Conservation (phyloP, 2,329 filamentous ascomycete genomes). For the Ceratocystis colombiana region DNA sequence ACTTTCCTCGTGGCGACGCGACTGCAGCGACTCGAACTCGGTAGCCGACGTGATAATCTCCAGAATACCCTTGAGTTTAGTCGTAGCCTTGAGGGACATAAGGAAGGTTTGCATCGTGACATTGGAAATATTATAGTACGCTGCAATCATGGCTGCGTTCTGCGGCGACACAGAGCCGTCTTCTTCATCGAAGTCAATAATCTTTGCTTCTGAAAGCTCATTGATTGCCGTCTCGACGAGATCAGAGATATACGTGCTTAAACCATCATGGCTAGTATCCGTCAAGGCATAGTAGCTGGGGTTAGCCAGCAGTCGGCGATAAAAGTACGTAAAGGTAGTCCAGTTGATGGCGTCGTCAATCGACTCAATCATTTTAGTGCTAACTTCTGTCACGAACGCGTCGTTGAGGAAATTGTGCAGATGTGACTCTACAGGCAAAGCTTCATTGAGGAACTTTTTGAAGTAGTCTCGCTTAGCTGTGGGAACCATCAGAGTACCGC, state of each 20-base stretch:
- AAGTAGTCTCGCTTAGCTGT: slow-evolving; percentile 94
- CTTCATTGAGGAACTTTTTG: slow-evolving; percentile 96
- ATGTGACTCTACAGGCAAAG: slow-evolving; percentile 88
- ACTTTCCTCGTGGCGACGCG: slow-evolving; percentile 81
- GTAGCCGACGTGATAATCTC: slow-evolving; percentile 96
- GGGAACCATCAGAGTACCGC: slow-evolving; percentile 93
- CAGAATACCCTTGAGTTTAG: slow-evolving; percentile 91
- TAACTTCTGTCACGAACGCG: slow-evolving; percentile 93
- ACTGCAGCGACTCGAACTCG: slow-evolving; percentile 92
- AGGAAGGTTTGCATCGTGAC: slow-evolving; percentile 99
- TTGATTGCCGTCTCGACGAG: slow-evolving; percentile 86
- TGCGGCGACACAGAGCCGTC: slow-evolving; percentile 81
- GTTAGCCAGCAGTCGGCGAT: slow-evolving; percentile 85
- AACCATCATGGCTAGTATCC: slow-evolving; percentile 78
- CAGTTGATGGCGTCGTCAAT: slow-evolving; percentile 97
- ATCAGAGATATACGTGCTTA: slow-evolving; percentile 91
- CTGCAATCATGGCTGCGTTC: slow-evolving; percentile 95
- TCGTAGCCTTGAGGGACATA: slow-evolving; percentile 74
- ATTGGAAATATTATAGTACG: slow-evolving; percentile 99
- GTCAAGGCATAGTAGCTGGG: slow-evolving; percentile 91
- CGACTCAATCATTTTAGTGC: slow-evolving; percentile 87
- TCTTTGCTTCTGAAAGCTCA: slow-evolving; percentile 83
- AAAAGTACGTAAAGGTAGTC: slow-evolving; percentile 98
- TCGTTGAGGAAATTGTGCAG: slow-evolving; percentile 86
- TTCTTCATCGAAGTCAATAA: slow-evolving; percentile 90